These are phyloP conservation scores for Naganishia sp. DNA, from an alignment of 1,284 basidiomycete genomes.

Conservation along the genomic window DNA sequence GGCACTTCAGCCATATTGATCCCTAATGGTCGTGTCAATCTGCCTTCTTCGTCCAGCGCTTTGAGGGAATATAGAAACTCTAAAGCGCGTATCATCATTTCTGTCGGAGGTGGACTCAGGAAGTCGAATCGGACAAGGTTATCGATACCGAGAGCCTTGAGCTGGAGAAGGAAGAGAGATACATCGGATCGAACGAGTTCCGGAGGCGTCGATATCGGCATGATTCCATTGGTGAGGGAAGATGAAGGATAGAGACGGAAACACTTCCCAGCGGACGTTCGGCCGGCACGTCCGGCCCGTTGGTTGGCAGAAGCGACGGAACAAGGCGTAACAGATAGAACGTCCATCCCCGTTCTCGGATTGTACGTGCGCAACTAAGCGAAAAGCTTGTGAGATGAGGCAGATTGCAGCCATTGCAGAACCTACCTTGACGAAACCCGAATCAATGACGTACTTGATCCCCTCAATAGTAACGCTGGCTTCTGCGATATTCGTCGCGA, in stretches of 20 bases:
- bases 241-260: constrained; percentile 84
- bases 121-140: constrained; percentile 85
- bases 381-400: neutral
- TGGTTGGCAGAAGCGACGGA: constrained; percentile 83
- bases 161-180: constrained; percentile 81
- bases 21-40: constrained; percentile 58
- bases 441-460: constrained; percentile 92
- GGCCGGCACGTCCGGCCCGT: constrained; percentile 84
- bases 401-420: neutral
- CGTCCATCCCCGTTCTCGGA: constrained; percentile 75
- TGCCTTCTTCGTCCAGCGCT: constrained; percentile 58
- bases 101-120: constrained; percentile 82
- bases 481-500: constrained; percentile 96
- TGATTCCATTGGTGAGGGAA: constrained; percentile 55
- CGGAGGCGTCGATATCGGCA: constrained; percentile 70
- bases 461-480: constrained; percentile 96
- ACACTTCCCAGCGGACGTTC: constrained; percentile 86
- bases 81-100: constrained; percentile 77
- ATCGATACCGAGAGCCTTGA: constrained; percentile 91
- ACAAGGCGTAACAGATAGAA: constrained; percentile 74
- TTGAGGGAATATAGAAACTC: constrained; percentile 61
- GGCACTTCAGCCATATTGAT: constrained; percentile 61
- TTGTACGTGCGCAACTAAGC: constrained; percentile 77
- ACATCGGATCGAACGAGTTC: constrained; percentile 89
- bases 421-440: constrained; percentile 87